These are phyloP conservation scores for Penicillium longicatenatum DNA, from an alignment of 495 filamentous ascomycete species.

Conservation along the genomic window DNA sequence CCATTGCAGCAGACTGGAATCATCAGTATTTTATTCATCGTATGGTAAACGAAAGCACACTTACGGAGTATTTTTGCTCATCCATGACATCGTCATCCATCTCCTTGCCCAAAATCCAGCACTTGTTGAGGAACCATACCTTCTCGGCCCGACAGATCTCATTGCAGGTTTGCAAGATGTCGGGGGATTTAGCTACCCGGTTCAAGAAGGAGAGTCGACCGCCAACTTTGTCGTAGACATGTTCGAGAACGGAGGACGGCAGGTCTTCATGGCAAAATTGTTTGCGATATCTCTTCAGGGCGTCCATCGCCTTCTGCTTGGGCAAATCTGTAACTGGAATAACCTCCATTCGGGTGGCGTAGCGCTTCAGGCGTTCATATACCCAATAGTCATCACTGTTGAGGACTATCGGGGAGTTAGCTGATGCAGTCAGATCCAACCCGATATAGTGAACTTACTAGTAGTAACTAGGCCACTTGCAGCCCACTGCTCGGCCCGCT, in stretches of 20 bases:
- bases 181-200: slow-evolving; percentile 74
- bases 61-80: slow-evolving; percentile 89
- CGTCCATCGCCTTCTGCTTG: slow-evolving; percentile 71
- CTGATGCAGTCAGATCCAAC: background rate
- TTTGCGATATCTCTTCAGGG: slow-evolving; percentile 72
- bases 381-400: slow-evolving; percentile 98
- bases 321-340: slow-evolving; percentile 79
- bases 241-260: slow-evolving; percentile 57
- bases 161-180: slow-evolving; percentile 78
- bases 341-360: slow-evolving; percentile 90
- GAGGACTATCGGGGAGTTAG: slow-evolving; percentile 55
- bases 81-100: slow-evolving; percentile 99
- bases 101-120: slow-evolving; percentile 85
- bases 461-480: slow-evolving; percentile 85
- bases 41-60: slow-evolving; percentile 24
- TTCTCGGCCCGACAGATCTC: slow-evolving; percentile 81
- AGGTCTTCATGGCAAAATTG: slow-evolving; percentile 65
- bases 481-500: slow-evolving; percentile 94
- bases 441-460: slow-evolving; percentile 26
- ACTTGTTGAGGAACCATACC: slow-evolving; percentile 93
- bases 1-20: slow-evolving; percentile 80
- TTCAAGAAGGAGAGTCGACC: slow-evolving; percentile 85
- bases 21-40: slow-evolving; percentile 8
- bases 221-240: slow-evolving; percentile 83
- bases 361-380: slow-evolving; percentile 87